A percentile compares a stretch with the other conserved stretches of the same genome.
phyloP scores from a whole-genome alignment of 306 rosid genomes.

The Bauhinia variegata region DNA sequence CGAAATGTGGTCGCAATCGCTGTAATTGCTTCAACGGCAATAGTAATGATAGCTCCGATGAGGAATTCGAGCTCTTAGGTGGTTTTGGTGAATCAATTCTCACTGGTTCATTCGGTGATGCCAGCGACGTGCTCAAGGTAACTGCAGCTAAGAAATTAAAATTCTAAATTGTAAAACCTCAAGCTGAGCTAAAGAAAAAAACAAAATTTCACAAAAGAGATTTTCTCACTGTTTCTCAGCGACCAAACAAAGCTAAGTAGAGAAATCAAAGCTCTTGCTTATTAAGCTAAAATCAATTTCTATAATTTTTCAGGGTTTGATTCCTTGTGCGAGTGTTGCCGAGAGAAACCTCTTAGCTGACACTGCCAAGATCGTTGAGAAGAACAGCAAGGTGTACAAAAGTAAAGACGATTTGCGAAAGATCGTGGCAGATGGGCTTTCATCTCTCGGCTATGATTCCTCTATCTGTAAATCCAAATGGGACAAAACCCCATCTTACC shows the following conservation, averaged over 20 bases:
- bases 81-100: slow-evolving; percentile 57
- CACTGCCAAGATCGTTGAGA: slow-evolving; percentile 80
- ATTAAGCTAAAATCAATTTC: not conserved
- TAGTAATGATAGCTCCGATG: slow-evolving; percentile 86
- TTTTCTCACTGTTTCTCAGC: slow-evolving; percentile 28
- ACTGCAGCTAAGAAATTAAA: not conserved
- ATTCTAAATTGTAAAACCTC: not conserved
- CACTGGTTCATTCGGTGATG: slow-evolving; percentile 69
- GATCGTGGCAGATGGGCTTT: slow-evolving; percentile 64
- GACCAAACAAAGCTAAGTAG: slow-evolving; percentile 1
- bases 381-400: slow-evolving; percentile 60
- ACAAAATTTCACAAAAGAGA: not conserved
- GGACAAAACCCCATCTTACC: slow-evolving; percentile 75
- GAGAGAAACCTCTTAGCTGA: slow-evolving; percentile 96
- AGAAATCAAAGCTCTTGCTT: too few relatives aligned
- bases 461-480: slow-evolving; percentile 88
- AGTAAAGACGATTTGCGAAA: slow-evolving; percentile 74
- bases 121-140: slow-evolving; percentile 78
- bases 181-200: not conserved
- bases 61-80: slow-evolving; percentile 72
- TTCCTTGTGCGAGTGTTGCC: slow-evolving; percentile 70
- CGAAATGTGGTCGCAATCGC: slow-evolving; percentile 74
- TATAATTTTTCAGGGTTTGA: slow-evolving; percentile 53
- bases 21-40: slow-evolving; percentile 93
- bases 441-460: slow-evolving; percentile 76